A percentile compares a stretch with the other conserved stretches of the same genome.
Conservation (phyloP, 371 early-diverging fungal genomes). For the Mortierella sp. region DNA sequence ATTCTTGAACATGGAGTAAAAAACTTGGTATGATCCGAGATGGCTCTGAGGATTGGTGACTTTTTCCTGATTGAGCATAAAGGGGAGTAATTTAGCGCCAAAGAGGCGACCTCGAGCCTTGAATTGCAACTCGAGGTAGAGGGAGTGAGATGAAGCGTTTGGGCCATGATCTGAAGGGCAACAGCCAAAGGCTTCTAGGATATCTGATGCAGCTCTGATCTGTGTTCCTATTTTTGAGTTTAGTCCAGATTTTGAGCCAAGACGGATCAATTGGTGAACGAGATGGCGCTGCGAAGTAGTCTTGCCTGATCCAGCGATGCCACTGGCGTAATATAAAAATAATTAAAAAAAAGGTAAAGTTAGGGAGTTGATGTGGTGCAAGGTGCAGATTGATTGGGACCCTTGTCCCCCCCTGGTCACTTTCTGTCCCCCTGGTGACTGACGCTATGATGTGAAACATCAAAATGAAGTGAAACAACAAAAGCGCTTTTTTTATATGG, state of each 20-base stretch:
- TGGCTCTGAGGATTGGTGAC: constrained; percentile 68
- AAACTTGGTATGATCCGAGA: constrained; percentile 86
- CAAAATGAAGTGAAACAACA: background rate
- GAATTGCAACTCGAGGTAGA: constrained; percentile 88
- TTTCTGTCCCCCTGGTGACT: background rate
- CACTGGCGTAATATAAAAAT: constrained; percentile 58
- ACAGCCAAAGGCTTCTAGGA: constrained; percentile 77
- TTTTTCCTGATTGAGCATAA: constrained; percentile 83
- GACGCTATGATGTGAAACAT: background rate
- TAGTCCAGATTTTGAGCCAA: constrained; percentile 60
- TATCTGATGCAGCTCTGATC: constrained; percentile 65
- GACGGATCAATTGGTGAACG: constrained; percentile 74
- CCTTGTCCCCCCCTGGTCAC: background rate
- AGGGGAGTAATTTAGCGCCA: constrained; percentile 84
- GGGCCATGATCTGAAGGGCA: constrained; percentile 70
- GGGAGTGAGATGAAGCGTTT: constrained; percentile 75
- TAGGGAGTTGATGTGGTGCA: background rate
- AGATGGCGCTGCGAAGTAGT: constrained; percentile 76
- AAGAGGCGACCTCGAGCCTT: constrained; percentile 80
- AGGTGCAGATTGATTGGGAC: background rate
- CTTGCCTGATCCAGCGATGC: constrained; percentile 84
- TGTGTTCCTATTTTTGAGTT: constrained; percentile 72
- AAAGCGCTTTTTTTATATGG: background rate
- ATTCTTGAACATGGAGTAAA: constrained; percentile 82
- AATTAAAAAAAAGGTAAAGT: background rate